Percentiles rank a stretch among this genome's conserved stretches.
phyloP scores from a whole-genome alignment of 148 eudicot genomes.

The Polygonum maritimum region DNA sequence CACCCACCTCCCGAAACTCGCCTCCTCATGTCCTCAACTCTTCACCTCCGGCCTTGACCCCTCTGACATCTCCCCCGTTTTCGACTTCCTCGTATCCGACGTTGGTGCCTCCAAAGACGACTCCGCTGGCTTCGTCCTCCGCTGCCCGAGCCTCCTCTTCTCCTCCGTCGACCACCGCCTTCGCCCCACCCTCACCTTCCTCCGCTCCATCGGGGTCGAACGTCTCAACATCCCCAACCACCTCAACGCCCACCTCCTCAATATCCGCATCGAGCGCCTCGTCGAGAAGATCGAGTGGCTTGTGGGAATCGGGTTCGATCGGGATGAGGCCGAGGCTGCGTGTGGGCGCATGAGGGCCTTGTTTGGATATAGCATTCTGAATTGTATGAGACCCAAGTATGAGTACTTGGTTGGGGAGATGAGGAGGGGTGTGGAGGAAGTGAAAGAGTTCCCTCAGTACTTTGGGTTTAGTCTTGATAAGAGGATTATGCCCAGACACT shows the following conservation, averaged over 20 bases:
- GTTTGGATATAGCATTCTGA: conserved; percentile 43
- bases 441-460: conserved; percentile 56
- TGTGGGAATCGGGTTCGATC: conserved; percentile 24
- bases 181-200: conserved; percentile 40
- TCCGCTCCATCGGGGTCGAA: conserved; percentile 26
- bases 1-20: conserved; percentile 32
- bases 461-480: conserved; percentile 46
- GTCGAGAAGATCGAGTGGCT: conserved; percentile 38
- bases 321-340: conserved; percentile 25
- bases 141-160: conserved; percentile 34
- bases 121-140: conserved; percentile 26
- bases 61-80: conserved; percentile 30
- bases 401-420: conserved; percentile 43
- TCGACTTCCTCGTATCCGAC: conserved; percentile 32
- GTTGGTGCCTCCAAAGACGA: conserved; percentile 29
- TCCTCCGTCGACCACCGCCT: conserved; percentile 37
- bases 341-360: conserved; percentile 53
- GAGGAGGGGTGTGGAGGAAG: conserved; percentile 38
- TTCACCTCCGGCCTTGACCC: conserved; percentile 34
- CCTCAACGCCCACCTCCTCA: conserved; percentile 49
- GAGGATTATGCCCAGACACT: conserved; percentile 42
- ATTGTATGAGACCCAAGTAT: conserved; percentile 44
- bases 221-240: conserved; percentile 32
- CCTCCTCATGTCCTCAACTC: conserved; percentile 34
- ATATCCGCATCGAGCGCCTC: conserved; percentile 34